phyloP scores from a whole-genome alignment of 352 stramenopile species.

The Globisporangium ultimum region DNA sequence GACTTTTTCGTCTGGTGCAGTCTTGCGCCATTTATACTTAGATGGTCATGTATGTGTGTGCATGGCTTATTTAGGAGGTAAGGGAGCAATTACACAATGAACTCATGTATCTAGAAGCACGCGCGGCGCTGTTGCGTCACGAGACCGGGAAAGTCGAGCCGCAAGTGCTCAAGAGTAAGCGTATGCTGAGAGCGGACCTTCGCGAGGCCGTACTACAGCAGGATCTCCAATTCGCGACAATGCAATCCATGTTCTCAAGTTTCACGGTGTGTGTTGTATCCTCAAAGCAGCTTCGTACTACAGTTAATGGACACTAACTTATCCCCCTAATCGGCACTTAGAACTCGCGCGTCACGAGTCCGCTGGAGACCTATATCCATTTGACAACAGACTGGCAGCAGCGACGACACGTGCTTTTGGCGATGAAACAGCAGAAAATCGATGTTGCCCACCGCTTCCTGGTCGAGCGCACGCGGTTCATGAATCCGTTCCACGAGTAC shows the following conservation, averaged over 20 bases:
- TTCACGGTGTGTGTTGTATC: slow-evolving; percentile 1
- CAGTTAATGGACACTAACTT: no score
- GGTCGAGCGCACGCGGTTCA: slow-evolving; percentile 20
- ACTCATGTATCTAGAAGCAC: slow-evolving; percentile 5
- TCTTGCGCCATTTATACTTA: not conserved
- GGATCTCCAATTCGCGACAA: slow-evolving; percentile 5
- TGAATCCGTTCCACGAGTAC: slow-evolving; percentile 24
- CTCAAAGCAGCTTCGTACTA: not conserved
- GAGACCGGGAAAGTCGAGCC: slow-evolving; percentile 2
- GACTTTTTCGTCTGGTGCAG: not conserved
- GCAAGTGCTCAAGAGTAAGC: not conserved
- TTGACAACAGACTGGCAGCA: slow-evolving; percentile 19
- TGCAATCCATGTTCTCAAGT: slow-evolving; percentile 4
- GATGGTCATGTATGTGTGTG: not conserved
- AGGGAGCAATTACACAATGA: slow-evolving; percentile 8
- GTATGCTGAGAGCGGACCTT: slow-evolving; percentile 5
- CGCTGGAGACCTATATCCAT: slow-evolving; percentile 8
- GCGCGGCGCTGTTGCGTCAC: slow-evolving; percentile 9
- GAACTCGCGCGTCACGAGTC: slow-evolving; percentile 6
- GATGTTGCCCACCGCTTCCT: slow-evolving; percentile 28
- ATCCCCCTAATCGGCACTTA: not conserved
- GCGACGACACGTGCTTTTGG: slow-evolving; percentile 24
- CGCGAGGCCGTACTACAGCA: slow-evolving; percentile 10
- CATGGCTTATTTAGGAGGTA: not conserved
- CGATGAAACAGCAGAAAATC: slow-evolving; percentile 28